Evolutionary conservation across 805 yeast species (phyloP), one percentile per base, ranked within the genome.

Genomic region (Candida pini): DNA sequence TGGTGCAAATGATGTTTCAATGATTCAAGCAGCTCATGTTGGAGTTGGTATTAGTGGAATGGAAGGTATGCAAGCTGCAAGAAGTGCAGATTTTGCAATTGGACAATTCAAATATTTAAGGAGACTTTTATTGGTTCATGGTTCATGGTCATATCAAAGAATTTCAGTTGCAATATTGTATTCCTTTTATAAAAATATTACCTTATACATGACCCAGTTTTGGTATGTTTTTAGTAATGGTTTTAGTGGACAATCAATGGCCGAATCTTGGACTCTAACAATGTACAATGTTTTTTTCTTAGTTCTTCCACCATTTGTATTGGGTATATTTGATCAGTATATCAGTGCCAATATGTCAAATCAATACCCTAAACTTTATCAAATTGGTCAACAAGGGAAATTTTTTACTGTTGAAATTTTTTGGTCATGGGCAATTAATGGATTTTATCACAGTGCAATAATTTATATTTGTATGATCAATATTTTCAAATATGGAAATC

Each of bases 41-140:
- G 99, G 99, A 43, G 96, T 92, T 17, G 99, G 99, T 56, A 94
- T 92, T 43, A 85, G 95, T 61, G 99, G 99, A 45, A 82, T 88
- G 90, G 99, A 92, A 64, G 99, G 99, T 47, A 88, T 89, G 87
- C 99, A 92, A 62, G 98, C 98, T 9, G 97, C 98, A 0, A 74
- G 99, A 58, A 81, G 95, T 58, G 97, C 99, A 0, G 99, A 92
- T 67, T 78, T 92, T 40, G 88, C 97, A 1, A 87, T 94, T 59
- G 97, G 96, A 0, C 97, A 92, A 58, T 92, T 92, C 71, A 80
- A 80, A 56, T 92, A 76, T 57, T 68, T 92, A 63, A 76, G 78
- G 50, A 88, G 85, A 56, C 63, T 92, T 36, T 63, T 92, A 28
- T 68, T 92, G 29, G 98, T 92, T 9, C 99, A 92, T 58, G 99